phyloP scores from a whole-genome alignment of 2,329 filamentous ascomycete species.

The Colletotrichum zoysiae region DNA sequence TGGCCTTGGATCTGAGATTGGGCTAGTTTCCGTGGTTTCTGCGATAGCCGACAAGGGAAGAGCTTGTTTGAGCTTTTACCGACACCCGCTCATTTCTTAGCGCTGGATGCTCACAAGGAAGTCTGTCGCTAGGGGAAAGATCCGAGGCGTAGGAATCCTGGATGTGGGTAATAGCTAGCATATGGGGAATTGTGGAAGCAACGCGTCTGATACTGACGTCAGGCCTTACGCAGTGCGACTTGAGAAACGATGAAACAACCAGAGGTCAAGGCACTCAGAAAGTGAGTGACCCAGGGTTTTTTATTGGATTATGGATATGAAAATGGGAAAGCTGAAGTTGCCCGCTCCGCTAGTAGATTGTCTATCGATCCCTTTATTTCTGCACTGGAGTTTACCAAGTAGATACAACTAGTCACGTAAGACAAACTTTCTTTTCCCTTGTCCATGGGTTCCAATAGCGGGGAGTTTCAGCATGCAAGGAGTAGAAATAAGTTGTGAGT shows the following conservation, averaged over 20 bases:
- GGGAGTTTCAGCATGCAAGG: neutral
- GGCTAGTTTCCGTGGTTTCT: neutral
- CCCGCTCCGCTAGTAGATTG: neutral
- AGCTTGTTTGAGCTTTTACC: neutral
- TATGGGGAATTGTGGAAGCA: too few relatives aligned
- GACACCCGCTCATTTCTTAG: neutral
- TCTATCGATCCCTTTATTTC: neutral
- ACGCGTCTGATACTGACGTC: neutral
- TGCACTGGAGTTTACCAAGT: neutral
- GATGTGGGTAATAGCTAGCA: neutral
- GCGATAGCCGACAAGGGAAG: neutral
- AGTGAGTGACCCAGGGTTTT: too few relatives aligned
- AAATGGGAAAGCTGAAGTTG: neutral
- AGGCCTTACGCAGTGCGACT: neutral
- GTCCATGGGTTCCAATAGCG: neutral
- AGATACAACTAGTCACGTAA: neutral
- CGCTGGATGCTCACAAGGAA: neutral
- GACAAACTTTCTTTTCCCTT: neutral
- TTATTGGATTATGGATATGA: neutral
- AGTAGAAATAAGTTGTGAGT: neutral
- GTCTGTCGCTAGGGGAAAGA: neutral
- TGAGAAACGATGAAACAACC: neutral
- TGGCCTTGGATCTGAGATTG: neutral
- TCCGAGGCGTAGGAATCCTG: neutral
- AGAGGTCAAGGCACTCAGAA: neutral